Evolutionary conservation across 495 filamentous ascomycete genomes (phyloP).

Genomic region (Penicillium flavigenum): DNA sequence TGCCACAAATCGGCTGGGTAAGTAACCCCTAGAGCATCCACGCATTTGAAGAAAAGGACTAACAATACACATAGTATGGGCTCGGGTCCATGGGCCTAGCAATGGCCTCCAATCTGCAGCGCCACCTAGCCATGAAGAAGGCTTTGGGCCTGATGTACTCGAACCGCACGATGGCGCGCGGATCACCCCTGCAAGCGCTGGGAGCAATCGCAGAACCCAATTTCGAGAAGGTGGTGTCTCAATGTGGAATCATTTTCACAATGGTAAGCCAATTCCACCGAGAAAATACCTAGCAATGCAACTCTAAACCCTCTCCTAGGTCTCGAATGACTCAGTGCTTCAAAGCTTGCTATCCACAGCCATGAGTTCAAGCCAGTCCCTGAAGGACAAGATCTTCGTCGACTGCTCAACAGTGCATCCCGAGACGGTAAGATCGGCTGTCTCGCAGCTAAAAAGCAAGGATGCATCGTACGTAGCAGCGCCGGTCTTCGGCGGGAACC

Average conservation of each 20-base stretch:
- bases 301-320: slow-evolving; percentile 22
- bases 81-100: slow-evolving; percentile 52
- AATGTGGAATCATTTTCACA: slow-evolving; percentile 47
- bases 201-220: slow-evolving; percentile 37
- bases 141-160: slow-evolving; percentile 40
- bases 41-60: background rate
- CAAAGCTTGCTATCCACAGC: slow-evolving; percentile 37
- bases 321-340: slow-evolving; percentile 45
- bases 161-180: slow-evolving; percentile 48
- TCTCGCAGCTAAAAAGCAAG: slow-evolving; percentile 34
- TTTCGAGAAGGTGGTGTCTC: slow-evolving; percentile 38
- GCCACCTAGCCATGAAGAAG: slow-evolving; percentile 41
- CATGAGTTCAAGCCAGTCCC: slow-evolving; percentile 32
- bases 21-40: slow-evolving; percentile 1
- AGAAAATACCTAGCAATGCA: background rate
- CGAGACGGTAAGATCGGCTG: slow-evolving; percentile 36
- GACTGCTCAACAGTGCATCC: slow-evolving; percentile 52
- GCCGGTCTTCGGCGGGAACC: slow-evolving; percentile 48
- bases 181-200: slow-evolving; percentile 34
- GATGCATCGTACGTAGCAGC: slow-evolving; percentile 43
- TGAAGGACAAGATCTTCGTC: slow-evolving; percentile 49
- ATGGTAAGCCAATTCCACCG: slow-evolving; percentile 31
- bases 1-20: slow-evolving; percentile 47
- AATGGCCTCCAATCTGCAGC: slow-evolving; percentile 50
- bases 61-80: slow-evolving; percentile 36